Evolutionary conservation across 2,329 filamentous ascomycete genomes (phyloP).

Genomic region (Karstenula rhodostoma): DNA sequence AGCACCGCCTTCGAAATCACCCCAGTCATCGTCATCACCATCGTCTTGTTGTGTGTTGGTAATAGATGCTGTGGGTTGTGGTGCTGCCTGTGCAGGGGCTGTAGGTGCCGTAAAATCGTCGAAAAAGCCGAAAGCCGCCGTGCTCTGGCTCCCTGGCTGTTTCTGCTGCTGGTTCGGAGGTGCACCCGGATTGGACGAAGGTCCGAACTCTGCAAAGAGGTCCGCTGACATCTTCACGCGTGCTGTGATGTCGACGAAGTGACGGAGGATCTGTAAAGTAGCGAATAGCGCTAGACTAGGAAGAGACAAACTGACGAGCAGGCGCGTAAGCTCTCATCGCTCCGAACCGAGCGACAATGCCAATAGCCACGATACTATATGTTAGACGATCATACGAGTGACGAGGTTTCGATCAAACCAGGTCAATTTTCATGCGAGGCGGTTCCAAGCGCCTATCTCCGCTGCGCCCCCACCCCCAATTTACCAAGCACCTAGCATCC

Average conservation of each 20-base stretch:
- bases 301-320: slow-evolving; percentile 13
- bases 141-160: slow-evolving; percentile 5
- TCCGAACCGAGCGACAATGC: too few species aligned
- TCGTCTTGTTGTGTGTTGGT: slow-evolving; percentile 4
- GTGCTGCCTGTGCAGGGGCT: slow-evolving; percentile 25
- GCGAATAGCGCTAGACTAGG: slow-evolving; percentile 28
- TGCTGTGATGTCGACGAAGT: slow-evolving; percentile 16
- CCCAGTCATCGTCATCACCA: slow-evolving; percentile 50
- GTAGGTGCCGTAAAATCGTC: slow-evolving; percentile 38
- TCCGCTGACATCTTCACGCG: slow-evolving; percentile 44
- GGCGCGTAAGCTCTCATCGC: not conserved
- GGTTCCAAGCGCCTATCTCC: not conserved
- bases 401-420: too few species aligned
- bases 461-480: not conserved
- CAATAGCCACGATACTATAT: not conserved
- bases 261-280: slow-evolving; percentile 23
- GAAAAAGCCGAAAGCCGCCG: slow-evolving; percentile 45
- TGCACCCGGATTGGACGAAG: slow-evolving; percentile 27
- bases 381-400: too few species aligned
- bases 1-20: slow-evolving; percentile 50
- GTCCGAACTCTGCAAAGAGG: slow-evolving; percentile 46
- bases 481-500: not conserved
- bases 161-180: slow-evolving; percentile 25
- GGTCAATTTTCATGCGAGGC: too few species aligned
- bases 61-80: slow-evolving; percentile 20